Percentiles rank a stretch among this genome's conserved stretches.
Evolutionary conservation across 257 asterid species (phyloP).

Genomic region (Solanum bukasovii): DNA sequence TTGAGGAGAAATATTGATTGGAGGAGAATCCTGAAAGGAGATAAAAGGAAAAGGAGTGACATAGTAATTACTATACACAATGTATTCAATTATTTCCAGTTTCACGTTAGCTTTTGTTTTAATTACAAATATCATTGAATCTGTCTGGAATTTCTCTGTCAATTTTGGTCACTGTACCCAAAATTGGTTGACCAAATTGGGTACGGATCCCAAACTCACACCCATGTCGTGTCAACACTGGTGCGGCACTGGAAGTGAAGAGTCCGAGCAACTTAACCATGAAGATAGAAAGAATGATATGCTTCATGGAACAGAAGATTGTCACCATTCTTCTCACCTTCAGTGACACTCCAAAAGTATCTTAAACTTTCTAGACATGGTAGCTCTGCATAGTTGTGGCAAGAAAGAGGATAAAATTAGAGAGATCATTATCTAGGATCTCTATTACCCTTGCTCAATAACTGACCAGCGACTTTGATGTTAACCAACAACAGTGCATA

Average conservation of each 20-base stretch:
- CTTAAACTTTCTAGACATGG: not conserved
- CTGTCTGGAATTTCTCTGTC: not conserved
- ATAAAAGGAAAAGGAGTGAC: not conserved
- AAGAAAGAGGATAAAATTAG: not conserved
- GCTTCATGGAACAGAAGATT: not conserved
- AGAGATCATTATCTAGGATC: not conserved
- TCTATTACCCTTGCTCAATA: not conserved
- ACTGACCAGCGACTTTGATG: not conserved
- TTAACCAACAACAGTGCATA: not conserved
- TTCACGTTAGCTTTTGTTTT: not conserved
- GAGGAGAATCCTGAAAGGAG: not conserved
- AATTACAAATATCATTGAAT: not conserved
- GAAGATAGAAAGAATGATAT: not conserved
- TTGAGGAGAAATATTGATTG: not conserved
- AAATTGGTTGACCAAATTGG: too few relatives aligned
- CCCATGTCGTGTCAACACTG: too few relatives aligned
- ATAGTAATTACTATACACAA: not conserved
- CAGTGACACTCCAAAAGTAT: not conserved
- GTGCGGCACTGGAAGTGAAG: too few relatives aligned
- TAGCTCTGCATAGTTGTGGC: not conserved
- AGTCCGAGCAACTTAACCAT: too few relatives aligned
- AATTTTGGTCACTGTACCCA: not conserved
- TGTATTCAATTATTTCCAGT: not conserved
- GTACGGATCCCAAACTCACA: too few relatives aligned
- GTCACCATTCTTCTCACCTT: not conserved